Evolutionary conservation across 495 filamentous ascomycete species (phyloP).

Genomic region (Podospora tetraspora): DNA sequence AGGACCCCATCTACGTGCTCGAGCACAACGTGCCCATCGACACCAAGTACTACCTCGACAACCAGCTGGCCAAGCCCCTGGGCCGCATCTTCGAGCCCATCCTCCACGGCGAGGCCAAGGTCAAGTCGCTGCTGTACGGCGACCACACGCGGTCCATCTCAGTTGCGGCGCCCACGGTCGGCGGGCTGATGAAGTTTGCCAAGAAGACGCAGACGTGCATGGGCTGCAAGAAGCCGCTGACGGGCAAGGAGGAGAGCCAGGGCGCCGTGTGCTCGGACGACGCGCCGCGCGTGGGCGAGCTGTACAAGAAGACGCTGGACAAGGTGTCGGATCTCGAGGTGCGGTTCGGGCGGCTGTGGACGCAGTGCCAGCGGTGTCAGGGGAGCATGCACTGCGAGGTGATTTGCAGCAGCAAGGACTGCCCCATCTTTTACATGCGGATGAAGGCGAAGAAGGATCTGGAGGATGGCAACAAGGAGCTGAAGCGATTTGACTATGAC

Average conservation of each 20-base stretch:
- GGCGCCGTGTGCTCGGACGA: conserved; percentile 89
- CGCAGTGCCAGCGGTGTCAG: conserved; percentile 97
- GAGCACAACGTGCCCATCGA: conserved; percentile 98
- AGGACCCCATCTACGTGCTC: conserved; percentile 94
- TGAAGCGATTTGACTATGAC: conserved; percentile 86
- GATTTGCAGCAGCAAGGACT: conserved; percentile 92
- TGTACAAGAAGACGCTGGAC: conserved; percentile 85
- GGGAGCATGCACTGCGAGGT: conserved; percentile 97
- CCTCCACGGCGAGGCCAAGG: conserved; percentile 76
- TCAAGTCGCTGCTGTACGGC: conserved; percentile 72
- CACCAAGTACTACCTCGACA: conserved; percentile 98
- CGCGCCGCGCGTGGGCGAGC: conserved; percentile 75
- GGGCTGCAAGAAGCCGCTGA: conserved; percentile 95
- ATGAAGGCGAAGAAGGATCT: conserved; percentile 99
- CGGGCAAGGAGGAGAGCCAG: conserved; percentile 66
- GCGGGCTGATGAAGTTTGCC: conserved; percentile 96
- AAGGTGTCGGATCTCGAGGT: conserved; percentile 90
- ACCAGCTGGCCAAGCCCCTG: conserved; percentile 92
- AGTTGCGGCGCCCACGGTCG: conserved; percentile 80
- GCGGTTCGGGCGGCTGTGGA: conserved; percentile 89
- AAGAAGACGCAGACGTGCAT: conserved; percentile 97
- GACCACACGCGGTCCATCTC: conserved; percentile 90
- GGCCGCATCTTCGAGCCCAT: conserved; percentile 97
- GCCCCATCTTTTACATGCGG: conserved; percentile 99
- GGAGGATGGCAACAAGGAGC: conserved; percentile 87